A percentile compares a stretch with the other conserved stretches of the same genome.
Evolutionary conservation across 352 stramenopile genomes (phyloP).

Genomic region (Sclerospora graminicola): DNA sequence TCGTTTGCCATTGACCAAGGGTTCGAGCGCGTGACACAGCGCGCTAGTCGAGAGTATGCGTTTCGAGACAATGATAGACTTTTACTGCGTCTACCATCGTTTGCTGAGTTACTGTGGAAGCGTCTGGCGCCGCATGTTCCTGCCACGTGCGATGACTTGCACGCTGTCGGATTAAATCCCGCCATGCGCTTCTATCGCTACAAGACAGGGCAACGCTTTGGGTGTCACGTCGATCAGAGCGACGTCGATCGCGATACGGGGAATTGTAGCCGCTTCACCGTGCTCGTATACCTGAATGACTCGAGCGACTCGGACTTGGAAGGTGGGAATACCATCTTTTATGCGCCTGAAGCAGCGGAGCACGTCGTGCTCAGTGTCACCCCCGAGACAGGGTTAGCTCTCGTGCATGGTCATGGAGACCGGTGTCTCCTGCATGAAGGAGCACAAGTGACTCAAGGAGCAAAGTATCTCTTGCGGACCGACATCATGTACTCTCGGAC

Average conservation of each 20-base stretch:
- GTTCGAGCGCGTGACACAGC: conserved; percentile 62
- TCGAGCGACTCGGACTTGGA: conserved; percentile 53
- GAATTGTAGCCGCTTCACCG: conserved; percentile 67
- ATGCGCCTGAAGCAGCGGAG: conserved; percentile 38
- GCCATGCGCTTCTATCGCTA: conserved; percentile 76
- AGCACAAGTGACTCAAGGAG: conserved; percentile 40
- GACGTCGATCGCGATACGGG: conserved; percentile 62
- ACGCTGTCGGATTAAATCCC: conserved; percentile 54
- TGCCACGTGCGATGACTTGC: conserved; percentile 48
- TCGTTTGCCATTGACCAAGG: conserved; percentile 44
- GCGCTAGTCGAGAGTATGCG: conserved; percentile 46
- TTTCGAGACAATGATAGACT: conserved; percentile 76
- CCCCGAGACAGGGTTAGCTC: conserved; percentile 53
- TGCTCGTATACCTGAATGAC: conserved; percentile 80
- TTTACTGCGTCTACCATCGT: conserved; percentile 43
- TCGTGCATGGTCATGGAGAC: conserved; percentile 68
- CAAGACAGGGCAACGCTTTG: conserved; percentile 53
- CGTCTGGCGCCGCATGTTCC: conserved; percentile 47
- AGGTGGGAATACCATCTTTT: conserved; percentile 65
- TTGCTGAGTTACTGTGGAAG: conserved; percentile 59
- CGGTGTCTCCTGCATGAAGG: conserved; percentile 72
- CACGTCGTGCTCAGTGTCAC: conserved; percentile 43
- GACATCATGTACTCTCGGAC: conserved; percentile 71
- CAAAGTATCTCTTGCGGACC: conserved; percentile 65
- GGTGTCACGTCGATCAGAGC: conserved; percentile 79